Evolutionary conservation across 805 yeast species (phyloP).

Genomic region (Tanozyma kutaoensis): DNA sequence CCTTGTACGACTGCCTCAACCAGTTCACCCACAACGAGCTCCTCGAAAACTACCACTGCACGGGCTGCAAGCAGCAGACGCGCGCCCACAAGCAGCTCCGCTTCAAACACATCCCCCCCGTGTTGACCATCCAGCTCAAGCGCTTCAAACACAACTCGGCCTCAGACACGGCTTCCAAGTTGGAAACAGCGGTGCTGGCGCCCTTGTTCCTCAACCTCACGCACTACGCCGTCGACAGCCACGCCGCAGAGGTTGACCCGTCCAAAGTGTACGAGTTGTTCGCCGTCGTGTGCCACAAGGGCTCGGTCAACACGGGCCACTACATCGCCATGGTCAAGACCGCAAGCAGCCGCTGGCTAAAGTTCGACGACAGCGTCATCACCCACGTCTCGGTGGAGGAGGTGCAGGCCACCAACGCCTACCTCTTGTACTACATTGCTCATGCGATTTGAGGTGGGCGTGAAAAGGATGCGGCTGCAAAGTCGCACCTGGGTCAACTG

Average conservation of each 20-base stretch:
- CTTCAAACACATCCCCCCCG: conserved; percentile 59
- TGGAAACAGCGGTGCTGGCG: conserved; percentile 60
- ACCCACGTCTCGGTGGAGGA: conserved; percentile 49
- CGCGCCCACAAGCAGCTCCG: conserved; percentile 59
- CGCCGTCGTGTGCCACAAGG: conserved; percentile 81
- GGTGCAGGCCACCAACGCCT: conserved; percentile 65
- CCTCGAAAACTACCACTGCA: conserved; percentile 65
- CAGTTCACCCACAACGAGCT: conserved; percentile 70
- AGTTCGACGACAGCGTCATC: conserved; percentile 81
- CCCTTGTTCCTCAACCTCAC: conserved; percentile 66
- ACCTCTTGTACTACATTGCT: conserved; percentile 58
- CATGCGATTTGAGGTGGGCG: too few species aligned
- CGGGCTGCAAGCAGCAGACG: conserved; percentile 45
- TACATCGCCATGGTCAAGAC: conserved; percentile 70
- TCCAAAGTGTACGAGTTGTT: conserved; percentile 60
- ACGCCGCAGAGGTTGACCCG: conserved; percentile 7
- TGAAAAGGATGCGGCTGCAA: too few species aligned
- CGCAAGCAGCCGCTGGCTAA: conserved; percentile 72
- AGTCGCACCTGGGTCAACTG: too few species aligned
- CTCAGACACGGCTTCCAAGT: conserved; percentile 42
- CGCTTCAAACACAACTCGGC: conserved; percentile 51
- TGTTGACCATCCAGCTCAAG: conserved; percentile 75
- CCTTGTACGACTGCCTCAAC: conserved; percentile 51
- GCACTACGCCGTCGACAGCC: conserved; percentile 29
- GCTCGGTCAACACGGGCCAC: conserved; percentile 93